Conservation (phyloP, 2,329 filamentous ascomycete genomes). For the Shiraia bambusicola region DNA sequence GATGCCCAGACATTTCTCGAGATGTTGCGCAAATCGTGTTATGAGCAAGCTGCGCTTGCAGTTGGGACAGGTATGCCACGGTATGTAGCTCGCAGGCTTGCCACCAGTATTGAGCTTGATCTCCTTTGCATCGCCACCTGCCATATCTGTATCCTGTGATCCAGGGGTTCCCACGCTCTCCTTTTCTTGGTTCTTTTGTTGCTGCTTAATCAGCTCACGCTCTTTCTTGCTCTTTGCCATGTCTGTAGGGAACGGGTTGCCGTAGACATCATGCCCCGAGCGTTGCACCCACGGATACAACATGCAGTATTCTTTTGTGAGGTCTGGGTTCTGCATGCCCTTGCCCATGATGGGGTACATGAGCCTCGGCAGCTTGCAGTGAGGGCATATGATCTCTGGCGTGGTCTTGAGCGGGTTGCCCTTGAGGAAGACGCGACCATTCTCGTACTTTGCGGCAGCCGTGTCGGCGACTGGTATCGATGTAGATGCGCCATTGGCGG, state of each 20-base stretch:
- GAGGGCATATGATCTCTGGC: conserved; percentile 70
- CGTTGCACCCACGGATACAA: conserved; percentile 76
- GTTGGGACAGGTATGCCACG: conserved; percentile 60
- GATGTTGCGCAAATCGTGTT: conserved; percentile 61
- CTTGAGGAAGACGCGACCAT: conserved; percentile 67
- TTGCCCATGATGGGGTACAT: conserved; percentile 72
- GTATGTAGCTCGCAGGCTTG: conserved; percentile 50
- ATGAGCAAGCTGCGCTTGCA: conserved; percentile 64
- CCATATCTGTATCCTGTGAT: conserved; percentile 47
- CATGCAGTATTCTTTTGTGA: conserved; percentile 69
- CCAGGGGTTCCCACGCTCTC: conserved; percentile 50
- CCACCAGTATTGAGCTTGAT: conserved; percentile 54
- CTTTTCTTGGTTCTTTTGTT: conserved; percentile 46
- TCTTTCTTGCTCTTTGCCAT: conserved; percentile 76
- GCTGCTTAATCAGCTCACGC: conserved; percentile 56
- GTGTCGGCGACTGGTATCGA: conserved; percentile 57
- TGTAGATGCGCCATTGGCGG: conserved; percentile 48
- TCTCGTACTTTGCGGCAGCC: conserved; percentile 68
- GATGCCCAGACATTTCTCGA: conserved; percentile 62
- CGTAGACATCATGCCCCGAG: conserved; percentile 76
- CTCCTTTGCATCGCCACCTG: conserved; percentile 41
- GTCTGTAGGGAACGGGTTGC: conserved; percentile 75
- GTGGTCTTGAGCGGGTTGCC: conserved; percentile 72
- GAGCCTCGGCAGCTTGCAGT: conserved; percentile 72
- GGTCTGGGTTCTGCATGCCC: conserved; percentile 65